Evolutionary conservation across 2,329 filamentous ascomycete genomes (phyloP), one percentile per base, ranked within the genome.

Genomic region (Fusarium sp.): DNA sequence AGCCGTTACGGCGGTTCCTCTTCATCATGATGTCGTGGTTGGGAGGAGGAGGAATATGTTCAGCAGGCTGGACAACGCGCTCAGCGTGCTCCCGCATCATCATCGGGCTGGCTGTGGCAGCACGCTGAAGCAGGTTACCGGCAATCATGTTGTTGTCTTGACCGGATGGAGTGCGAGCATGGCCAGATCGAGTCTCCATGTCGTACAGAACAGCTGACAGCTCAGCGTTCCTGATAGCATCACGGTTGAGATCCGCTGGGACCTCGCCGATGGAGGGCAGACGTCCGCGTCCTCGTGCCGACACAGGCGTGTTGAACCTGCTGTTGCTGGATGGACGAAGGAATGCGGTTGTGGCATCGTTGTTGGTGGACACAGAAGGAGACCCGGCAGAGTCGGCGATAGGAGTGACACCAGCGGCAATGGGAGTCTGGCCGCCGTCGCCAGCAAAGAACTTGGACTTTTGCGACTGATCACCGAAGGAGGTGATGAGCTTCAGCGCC

Each of bases 401-500:
- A 0, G 96, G 96, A 0, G 96, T 98, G 1, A 94, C 89, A n/a
- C 93, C 94, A 2, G 91, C 92, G 11, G 93, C 93, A 74, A 95
- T 93, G 0, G 95, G 95, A 0, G 95, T 98, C 74, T 86, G 86
- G 10, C 89, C 89, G 38, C 87, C 89, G 59, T 91, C 90, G 7
- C 82, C 84, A 0, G 86, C 84, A 75, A 92, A 90, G 83, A 94
- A 91, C 82, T 90, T 91, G 63, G 91, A 90, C 71, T 92, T 91
- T 25, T 86, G 85, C 6, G 84, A 84, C 54, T 87, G 86, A 57
- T 91, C 90, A 9, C 91, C 93, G 78, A 99, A 98, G 0, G 93
- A 92, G 0, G 97, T 98, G 78, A 98, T 97, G 2, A 98, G 89
- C 81, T 97, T 98, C 69, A 98, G 86, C 0, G 96, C 91, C 11